Conservation (phyloP, 116 monocot genomes). For the Phalaenopsis hybrid region DNA sequence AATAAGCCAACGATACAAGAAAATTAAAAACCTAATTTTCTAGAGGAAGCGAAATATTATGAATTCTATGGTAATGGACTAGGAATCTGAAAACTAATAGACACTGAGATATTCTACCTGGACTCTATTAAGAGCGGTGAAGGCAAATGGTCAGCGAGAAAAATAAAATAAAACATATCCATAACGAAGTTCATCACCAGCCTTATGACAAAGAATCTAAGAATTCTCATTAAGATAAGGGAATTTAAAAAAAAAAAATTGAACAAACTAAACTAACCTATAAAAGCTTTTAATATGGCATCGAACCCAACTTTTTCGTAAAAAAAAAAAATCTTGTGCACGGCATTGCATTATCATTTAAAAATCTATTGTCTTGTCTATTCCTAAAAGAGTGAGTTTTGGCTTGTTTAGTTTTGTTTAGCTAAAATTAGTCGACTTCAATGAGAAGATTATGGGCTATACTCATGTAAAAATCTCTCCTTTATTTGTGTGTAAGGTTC, state of each 20-base stretch:
- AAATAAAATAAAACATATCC: not conserved
- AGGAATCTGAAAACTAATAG: not conserved
- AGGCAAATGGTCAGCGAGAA: not conserved
- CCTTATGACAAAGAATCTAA: not conserved
- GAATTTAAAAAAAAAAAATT: constrained; percentile 29
- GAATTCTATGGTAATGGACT: constrained; percentile 7
- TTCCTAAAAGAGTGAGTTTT: too few relatives aligned
- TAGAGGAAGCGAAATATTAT: not conserved
- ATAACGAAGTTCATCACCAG: not conserved
- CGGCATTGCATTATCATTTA: too few relatives aligned
- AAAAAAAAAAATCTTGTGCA: not conserved
- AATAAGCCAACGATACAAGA: not conserved
- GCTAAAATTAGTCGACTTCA: too few relatives aligned
- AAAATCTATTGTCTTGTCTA: too few relatives aligned
- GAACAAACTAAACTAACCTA: not conserved
- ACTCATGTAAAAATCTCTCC: too few relatives aligned
- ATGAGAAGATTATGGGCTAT: too few relatives aligned
- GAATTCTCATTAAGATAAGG: not conserved
- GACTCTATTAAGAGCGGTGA: not conserved
- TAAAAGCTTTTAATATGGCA: not conserved
- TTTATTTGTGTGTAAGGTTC: too few relatives aligned
- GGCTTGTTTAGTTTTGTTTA: too few relatives aligned
- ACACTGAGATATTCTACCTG: not conserved
- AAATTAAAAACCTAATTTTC: not conserved
- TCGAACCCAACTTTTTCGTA: not conserved